These are phyloP conservation scores for Musa troglodytarum DNA, from an alignment of 176 grass and related monocot genomes.

Conservation along the genomic window DNA sequence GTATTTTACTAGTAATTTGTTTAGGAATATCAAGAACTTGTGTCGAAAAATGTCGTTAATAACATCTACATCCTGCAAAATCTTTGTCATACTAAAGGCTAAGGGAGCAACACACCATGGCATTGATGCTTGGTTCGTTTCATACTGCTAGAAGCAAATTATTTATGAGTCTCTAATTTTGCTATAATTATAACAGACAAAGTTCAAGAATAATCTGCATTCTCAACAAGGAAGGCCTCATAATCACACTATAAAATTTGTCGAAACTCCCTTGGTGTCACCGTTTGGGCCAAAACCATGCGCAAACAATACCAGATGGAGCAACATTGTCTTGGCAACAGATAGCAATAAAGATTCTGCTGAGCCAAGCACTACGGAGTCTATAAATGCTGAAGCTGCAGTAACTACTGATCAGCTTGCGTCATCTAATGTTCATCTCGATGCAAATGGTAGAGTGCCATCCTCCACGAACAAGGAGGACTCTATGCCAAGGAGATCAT, in stretches of 20 bases:
- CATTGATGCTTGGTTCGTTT: too few species aligned
- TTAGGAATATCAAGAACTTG: too few species aligned
- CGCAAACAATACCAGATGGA: background rate
- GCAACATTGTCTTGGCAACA: constrained; percentile 10
- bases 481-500: constrained; percentile 23
- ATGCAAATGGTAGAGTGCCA: constrained; percentile 1
- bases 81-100: too few species aligned
- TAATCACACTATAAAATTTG: background rate
- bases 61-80: too few species aligned
- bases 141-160: too few species aligned
- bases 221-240: background rate
- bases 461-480: background rate
- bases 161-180: background rate
- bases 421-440: constrained; percentile 1
- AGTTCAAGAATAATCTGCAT: background rate
- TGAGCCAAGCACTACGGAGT: constrained; percentile 1
- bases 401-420: background rate
- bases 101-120: too few species aligned
- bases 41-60: too few species aligned
- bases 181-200: background rate
- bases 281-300: background rate
- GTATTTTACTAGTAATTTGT: too few species aligned
- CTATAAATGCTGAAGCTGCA: background rate
- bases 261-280: background rate
- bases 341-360: constrained; percentile 4